Conservation (phyloP, 2,329 filamentous ascomycete species). For the Dissoconium aciculare region DNA sequence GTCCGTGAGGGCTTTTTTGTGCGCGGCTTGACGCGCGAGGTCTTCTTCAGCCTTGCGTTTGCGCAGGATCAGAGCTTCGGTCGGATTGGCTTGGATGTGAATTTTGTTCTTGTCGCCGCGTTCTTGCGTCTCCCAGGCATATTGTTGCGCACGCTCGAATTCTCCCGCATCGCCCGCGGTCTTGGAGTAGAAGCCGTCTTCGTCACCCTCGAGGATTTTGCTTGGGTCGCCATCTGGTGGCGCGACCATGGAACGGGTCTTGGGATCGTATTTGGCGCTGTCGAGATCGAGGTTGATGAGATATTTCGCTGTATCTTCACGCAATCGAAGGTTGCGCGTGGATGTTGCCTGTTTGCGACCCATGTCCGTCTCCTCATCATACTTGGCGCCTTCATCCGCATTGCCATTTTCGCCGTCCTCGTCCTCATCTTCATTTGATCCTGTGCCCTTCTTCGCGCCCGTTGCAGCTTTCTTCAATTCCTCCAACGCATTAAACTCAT, state of each 20-base stretch:
- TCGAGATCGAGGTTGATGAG: constrained; percentile 87
- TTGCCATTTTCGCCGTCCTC: constrained; percentile 29
- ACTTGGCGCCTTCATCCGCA: constrained; percentile 45
- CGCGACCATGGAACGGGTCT: constrained; percentile 61
- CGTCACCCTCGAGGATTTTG: constrained; percentile 73
- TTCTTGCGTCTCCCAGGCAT: constrained; percentile 94
- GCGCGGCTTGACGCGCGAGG: constrained; percentile 51
- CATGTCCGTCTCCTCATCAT: constrained; percentile 95
- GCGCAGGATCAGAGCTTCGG: constrained; percentile 69
- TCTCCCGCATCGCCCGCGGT: constrained; percentile 82
- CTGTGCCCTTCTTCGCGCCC: too few species aligned
- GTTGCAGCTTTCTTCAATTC: constrained; percentile 42
- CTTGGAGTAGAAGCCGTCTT: constrained; percentile 80
- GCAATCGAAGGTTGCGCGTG: constrained; percentile 75
- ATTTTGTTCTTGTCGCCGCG: constrained; percentile 59
- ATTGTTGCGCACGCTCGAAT: constrained; percentile 75
- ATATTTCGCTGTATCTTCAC: constrained; percentile 96
- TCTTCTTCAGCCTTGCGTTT: constrained; percentile 66
- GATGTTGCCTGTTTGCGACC: constrained; percentile 81
- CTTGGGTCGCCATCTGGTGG: constrained; percentile 69
- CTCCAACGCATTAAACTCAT: constrained; percentile 79
- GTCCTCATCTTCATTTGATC: constrained; percentile 34
- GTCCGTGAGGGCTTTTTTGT: constrained; percentile 56
- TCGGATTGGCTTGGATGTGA: constrained; percentile 93
- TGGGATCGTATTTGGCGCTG: constrained; percentile 94